A percentile compares a stretch with the other conserved stretches of the same genome.
Evolutionary conservation across 495 filamentous ascomycete species (phyloP).

Genomic region (Hyaloscypha finlandica): DNA sequence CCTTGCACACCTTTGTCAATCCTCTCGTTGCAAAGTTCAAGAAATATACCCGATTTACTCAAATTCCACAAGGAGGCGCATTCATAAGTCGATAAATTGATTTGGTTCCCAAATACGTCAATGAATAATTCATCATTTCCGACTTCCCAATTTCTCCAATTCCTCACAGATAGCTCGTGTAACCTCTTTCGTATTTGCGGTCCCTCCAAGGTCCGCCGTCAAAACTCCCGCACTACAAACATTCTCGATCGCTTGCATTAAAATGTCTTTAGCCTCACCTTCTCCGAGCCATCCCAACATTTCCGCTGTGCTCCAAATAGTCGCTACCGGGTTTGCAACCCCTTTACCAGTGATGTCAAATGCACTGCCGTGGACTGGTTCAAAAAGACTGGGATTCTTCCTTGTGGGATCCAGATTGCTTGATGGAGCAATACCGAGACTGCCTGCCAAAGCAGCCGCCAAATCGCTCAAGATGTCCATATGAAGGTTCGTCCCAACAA

Average conservation of each 20-base stretch:
- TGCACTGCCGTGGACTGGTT: constrained; percentile 77
- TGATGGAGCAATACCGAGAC: constrained; percentile 76
- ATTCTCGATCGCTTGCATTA: constrained; percentile 61
- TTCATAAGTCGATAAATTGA: too few species aligned
- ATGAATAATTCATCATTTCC: too few species aligned
- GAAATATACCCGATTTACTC: too few species aligned
- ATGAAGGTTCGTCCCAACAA: constrained; percentile 58
- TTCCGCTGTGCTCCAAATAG: constrained; percentile 68
- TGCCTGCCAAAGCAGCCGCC: constrained; percentile 82
- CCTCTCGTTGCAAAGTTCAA: too few species aligned
- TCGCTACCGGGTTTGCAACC: constrained; percentile 69
- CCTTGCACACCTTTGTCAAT: too few species aligned
- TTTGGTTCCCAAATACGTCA: too few species aligned
- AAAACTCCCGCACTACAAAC: constrained; percentile 57
- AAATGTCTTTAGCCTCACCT: constrained; percentile 50
- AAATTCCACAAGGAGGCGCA: too few species aligned
- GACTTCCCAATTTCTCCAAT: constrained; percentile 42
- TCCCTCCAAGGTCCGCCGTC: constrained; percentile 62
- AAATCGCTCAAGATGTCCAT: constrained; percentile 62
- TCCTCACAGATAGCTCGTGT: constrained; percentile 63
- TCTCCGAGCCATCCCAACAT: constrained; percentile 69
- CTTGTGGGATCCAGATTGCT: constrained; percentile 67
- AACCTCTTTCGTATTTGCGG: constrained; percentile 56
- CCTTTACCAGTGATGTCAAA: constrained; percentile 74
- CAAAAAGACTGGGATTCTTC: constrained; percentile 73